phyloP scores from a whole-genome alignment of 768 basidiomycete species.

The Tricholomella constricta region DNA sequence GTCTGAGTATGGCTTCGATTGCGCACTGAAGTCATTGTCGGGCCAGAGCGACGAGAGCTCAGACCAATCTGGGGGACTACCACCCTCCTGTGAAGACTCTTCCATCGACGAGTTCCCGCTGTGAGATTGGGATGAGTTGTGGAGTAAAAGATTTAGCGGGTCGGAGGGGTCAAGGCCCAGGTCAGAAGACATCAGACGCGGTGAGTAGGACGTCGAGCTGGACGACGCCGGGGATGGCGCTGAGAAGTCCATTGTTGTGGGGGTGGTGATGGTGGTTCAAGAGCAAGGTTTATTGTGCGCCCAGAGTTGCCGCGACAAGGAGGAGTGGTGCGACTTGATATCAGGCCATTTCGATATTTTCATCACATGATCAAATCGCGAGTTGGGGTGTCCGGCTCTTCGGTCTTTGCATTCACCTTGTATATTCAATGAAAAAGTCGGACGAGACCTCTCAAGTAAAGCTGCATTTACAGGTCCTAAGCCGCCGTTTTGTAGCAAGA shows the following conservation, averaged over 20 bases:
- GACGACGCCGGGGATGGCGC: constrained; percentile 22
- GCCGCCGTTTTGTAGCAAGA: too few species aligned
- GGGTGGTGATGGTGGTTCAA: constrained; percentile 5
- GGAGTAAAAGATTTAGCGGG: constrained; percentile 59
- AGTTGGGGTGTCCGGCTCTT: too few species aligned
- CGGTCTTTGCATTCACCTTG: not conserved
- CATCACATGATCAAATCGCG: constrained; percentile 16
- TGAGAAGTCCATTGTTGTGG: constrained; percentile 10
- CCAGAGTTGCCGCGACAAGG: not conserved
- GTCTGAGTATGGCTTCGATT: constrained; percentile 38
- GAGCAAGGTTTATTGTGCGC: not conserved
- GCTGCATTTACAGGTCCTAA: not conserved
- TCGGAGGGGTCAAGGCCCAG: constrained; percentile 56
- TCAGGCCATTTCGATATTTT: constrained; percentile 21
- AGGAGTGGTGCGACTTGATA: constrained; percentile 18
- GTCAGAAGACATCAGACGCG: constrained; percentile 38
- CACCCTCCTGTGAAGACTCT: constrained; percentile 29
- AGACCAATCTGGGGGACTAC: constrained; percentile 53
- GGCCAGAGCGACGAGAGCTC: constrained; percentile 54
- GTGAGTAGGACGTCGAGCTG: constrained; percentile 22
- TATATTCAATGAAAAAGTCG: not conserved
- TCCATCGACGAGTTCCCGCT: constrained; percentile 36
- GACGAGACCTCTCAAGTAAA: not conserved
- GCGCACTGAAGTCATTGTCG: constrained; percentile 29
- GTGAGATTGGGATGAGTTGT: constrained; percentile 38